Evolutionary conservation across 352 stramenopile genomes (phyloP), one percentile per base, ranked within the genome.

Genomic region (Pythium graminicola): DNA sequence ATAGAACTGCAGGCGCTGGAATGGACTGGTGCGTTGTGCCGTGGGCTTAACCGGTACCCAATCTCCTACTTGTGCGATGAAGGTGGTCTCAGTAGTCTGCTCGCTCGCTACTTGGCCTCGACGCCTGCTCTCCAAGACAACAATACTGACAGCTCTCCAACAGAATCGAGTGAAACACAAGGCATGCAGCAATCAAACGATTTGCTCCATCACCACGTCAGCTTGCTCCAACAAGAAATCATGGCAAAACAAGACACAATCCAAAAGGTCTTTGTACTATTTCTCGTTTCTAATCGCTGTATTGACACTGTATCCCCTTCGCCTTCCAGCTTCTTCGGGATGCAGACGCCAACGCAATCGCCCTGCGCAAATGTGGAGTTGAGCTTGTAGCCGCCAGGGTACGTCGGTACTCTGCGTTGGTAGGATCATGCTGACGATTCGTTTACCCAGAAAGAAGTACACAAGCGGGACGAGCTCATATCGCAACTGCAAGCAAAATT

Each of bases 21-120:
- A 44, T 92, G 81, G 81, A 81, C 82, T 40, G 75, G 75, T 4
- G 76, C 81, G 6, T 38, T 92, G 19, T 65, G 72, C 42, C 76
- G 81, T 10, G 81, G 81, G 4, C 63, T 92, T 13, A 87, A 86
- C 23, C 76, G 81, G 7, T 71, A 89, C 42, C 81, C 78, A 4
- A 67, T 92, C 16, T 76, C 81, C 17, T 86, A 73, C 0, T 76
- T 92, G 23, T 88, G 71, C 41, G 81, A 92, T 62, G 73, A 77
- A 43, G 79, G 74, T 31, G 81, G 81, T 4, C 65, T 92, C 19
- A 80, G 67, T 16, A 61, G 69, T 36, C 49, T 88, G 4, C 43
- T 92, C 10, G 75, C 64, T 4, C 41, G 22, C 13, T 64, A 55
- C 17, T 42, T 69, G 29, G 55, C 50, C 8, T 32, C 54, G 2